A percentile compares a stretch with the other conserved stretches of the same genome.
These are phyloP conservation scores for Moricandia arvensis DNA, from an alignment of 345 rosid species.

Conservation along the genomic window DNA sequence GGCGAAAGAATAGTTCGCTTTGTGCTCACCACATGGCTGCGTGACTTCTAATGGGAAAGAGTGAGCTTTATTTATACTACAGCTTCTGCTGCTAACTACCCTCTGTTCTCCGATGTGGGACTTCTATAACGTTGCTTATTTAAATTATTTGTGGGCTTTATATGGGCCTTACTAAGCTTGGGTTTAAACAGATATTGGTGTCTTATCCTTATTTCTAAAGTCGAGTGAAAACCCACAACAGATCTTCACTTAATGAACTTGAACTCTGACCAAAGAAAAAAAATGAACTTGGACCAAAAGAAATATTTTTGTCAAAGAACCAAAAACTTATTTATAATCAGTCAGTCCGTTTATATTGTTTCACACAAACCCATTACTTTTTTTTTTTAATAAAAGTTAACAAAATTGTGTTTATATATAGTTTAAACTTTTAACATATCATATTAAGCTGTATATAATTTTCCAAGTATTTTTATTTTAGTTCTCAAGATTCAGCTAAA, in stretches of 20 bases:
- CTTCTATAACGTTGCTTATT: not conserved
- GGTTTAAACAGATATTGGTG: not conserved
- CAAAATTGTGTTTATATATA: not conserved
- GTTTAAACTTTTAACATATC: not conserved
- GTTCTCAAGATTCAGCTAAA: not conserved
- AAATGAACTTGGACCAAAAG: not conserved
- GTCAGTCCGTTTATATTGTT: not conserved
- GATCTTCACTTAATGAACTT: not conserved
- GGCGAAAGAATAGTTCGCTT: slow-evolving; percentile 41
- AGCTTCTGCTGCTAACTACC: not conserved
- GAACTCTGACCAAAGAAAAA: no score
- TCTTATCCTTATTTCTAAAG: not conserved
- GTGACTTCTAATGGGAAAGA: not conserved
- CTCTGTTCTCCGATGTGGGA: slow-evolving; percentile 8
- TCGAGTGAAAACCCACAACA: not conserved
- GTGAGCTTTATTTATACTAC: not conserved
- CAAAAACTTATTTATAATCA: not conserved
- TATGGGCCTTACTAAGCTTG: not conserved
- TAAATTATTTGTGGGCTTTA: not conserved
- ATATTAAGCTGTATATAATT: not conserved
- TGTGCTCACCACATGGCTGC: slow-evolving; percentile 35
- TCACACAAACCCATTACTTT: not conserved
- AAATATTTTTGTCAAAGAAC: not conserved
- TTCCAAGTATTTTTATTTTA: not conserved
- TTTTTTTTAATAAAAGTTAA: not conserved